These are phyloP conservation scores for Penicillium pulvis DNA, from an alignment of 495 filamentous ascomycete genomes.

Conservation along the genomic window DNA sequence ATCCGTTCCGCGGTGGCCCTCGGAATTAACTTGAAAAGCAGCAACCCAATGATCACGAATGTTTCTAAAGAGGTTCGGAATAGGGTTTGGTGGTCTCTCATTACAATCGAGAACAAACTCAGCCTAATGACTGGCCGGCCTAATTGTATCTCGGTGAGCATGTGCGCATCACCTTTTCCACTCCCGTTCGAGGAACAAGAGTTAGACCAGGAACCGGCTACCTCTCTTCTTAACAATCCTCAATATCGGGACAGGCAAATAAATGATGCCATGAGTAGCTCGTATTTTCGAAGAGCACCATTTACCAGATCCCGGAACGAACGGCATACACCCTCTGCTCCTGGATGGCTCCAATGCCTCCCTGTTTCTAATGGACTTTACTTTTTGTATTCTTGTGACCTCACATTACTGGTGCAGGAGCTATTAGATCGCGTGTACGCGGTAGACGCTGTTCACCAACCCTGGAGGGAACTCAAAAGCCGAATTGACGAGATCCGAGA, in stretches of 20 bases:
- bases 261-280: too few relatives aligned
- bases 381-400: too few relatives aligned
- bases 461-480: too few relatives aligned
- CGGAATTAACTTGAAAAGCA: neutral
- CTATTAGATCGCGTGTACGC: too few relatives aligned
- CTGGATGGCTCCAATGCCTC: too few relatives aligned
- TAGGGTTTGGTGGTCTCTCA: neutral
- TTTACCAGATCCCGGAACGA: too few relatives aligned
- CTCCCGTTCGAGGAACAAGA: neutral
- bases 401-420: too few relatives aligned
- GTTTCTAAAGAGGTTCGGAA: neutral
- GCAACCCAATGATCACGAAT: neutral
- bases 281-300: too few relatives aligned
- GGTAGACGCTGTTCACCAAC: too few relatives aligned
- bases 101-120: neutral
- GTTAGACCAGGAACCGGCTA: neutral
- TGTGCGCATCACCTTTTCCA: neutral
- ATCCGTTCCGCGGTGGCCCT: neutral
- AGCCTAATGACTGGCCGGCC: neutral
- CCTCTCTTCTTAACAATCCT: neutral
- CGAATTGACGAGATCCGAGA: too few relatives aligned
- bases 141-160: neutral
- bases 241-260: constrained; percentile 17
- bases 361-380: too few relatives aligned
- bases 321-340: too few relatives aligned